These are phyloP conservation scores for Fomitopsis palustris DNA, from an alignment of 1,284 basidiomycete genomes.

Conservation along the genomic window DNA sequence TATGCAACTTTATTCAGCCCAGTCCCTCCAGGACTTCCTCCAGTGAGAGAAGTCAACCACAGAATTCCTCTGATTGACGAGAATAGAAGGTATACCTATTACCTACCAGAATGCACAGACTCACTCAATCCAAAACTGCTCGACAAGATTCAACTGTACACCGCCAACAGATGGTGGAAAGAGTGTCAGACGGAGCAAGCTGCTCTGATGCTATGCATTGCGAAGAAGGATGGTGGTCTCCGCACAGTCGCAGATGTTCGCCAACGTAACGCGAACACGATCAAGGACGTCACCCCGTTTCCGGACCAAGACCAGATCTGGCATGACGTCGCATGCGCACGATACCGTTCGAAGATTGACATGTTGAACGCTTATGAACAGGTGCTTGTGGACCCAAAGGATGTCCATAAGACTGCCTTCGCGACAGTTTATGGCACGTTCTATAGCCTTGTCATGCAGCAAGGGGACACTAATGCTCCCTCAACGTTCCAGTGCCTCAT, in stretches of 20 bases:
- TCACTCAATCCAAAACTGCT: constrained; percentile 11
- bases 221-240: constrained; percentile 20
- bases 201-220: constrained; percentile 19
- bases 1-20: neutral
- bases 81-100: constrained; percentile 19
- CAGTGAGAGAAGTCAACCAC: constrained; percentile 22
- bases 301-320: constrained; percentile 31
- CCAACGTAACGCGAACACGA: constrained; percentile 26
- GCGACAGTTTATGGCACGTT: constrained; percentile 28
- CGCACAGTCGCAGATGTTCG: constrained; percentile 14
- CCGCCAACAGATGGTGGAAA: constrained; percentile 23
- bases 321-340: constrained; percentile 18
- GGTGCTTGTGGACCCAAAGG: constrained; percentile 3
- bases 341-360: constrained; percentile 27
- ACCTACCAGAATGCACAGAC: constrained; percentile 21
- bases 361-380: constrained; percentile 25
- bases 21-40: constrained; percentile 11
- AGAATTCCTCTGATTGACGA: constrained; percentile 24
- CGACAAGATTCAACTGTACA: constrained; percentile 23
- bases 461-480: constrained; percentile 32
- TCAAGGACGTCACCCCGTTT: constrained; percentile 28
- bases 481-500: constrained; percentile 32
- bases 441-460: constrained; percentile 30
- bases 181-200: constrained; percentile 5
- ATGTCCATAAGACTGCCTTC: constrained; percentile 6